Conservation (phyloP, 371 early-diverging fungal genomes). For the Mortierella sp. region DNA sequence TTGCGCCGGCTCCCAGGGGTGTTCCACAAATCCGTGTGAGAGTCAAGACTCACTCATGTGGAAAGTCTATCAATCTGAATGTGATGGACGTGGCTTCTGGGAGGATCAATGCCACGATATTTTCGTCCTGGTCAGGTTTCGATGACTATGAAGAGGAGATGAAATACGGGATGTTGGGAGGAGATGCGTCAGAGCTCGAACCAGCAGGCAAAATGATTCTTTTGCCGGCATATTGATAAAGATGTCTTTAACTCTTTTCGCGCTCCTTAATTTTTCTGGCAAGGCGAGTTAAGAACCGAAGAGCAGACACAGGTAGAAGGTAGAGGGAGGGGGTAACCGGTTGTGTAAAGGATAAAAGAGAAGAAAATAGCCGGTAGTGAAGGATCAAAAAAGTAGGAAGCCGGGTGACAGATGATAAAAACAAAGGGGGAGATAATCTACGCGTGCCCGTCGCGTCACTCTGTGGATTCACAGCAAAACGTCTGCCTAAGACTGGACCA, state of each 20-base stretch:
- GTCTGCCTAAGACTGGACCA: too few relatives aligned
- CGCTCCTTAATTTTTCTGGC: constrained; percentile 1
- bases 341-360: constrained; percentile 4
- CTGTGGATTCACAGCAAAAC: too few relatives aligned
- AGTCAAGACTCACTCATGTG: constrained; percentile 88
- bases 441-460: too few relatives aligned
- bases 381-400: too few relatives aligned
- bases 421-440: too few relatives aligned
- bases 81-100: constrained; percentile 22
- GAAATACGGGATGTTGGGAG: constrained; percentile 7
- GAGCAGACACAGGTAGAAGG: neutral
- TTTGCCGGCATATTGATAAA: constrained; percentile 8
- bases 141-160: neutral
- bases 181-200: constrained; percentile 3
- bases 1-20: constrained; percentile 87
- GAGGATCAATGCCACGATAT: constrained; percentile 11
- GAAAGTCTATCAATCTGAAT: constrained; percentile 59
- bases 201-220: constrained; percentile 4
- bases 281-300: constrained; percentile 3
- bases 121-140: neutral
- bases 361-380: too few relatives aligned
- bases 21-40: constrained; percentile 92
- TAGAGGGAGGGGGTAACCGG: neutral
- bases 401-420: too few relatives aligned
- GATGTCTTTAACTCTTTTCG: neutral